These are phyloP conservation scores for Sutorius eximius DNA, from an alignment of 1,284 basidiomycete species.

Conservation along the genomic window DNA sequence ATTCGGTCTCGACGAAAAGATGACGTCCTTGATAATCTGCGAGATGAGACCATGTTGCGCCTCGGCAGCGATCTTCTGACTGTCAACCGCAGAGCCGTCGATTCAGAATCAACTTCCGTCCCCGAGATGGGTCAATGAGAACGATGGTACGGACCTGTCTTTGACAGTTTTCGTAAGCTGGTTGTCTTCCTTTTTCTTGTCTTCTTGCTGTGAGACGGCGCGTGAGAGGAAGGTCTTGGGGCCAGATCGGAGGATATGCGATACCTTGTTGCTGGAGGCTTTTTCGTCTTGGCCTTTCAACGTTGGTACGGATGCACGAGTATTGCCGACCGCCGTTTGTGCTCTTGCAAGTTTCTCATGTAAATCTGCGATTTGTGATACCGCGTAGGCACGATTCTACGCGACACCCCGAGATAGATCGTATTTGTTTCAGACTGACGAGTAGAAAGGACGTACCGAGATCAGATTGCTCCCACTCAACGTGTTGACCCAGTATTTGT, in stretches of 20 bases:
- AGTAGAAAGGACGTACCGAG: constrained; percentile 56
- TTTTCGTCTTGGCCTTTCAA: constrained; percentile 49
- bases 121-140: not conserved
- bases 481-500: constrained; percentile 99
- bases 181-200: constrained; percentile 77
- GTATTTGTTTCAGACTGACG: not conserved
- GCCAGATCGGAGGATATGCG: not conserved
- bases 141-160: constrained; percentile 63
- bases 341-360: constrained; percentile 82
- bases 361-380: constrained; percentile 85
- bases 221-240: not conserved
- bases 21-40: constrained; percentile 85
- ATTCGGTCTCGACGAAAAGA: constrained; percentile 68
- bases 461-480: constrained; percentile 89
- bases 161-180: constrained; percentile 79
- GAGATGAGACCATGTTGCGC: constrained; percentile 89
- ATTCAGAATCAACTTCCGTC: not conserved
- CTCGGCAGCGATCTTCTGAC: constrained; percentile 83
- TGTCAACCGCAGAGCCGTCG: constrained; percentile 35
- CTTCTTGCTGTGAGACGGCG: constrained; percentile 46
- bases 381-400: constrained; percentile 87
- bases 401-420: not conserved
- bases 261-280: constrained; percentile 33
- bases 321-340: constrained; percentile 51
- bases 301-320: constrained; percentile 53